Conservation (phyloP, 352 stramenopile genomes). For the Phytophthora podocarpi region DNA sequence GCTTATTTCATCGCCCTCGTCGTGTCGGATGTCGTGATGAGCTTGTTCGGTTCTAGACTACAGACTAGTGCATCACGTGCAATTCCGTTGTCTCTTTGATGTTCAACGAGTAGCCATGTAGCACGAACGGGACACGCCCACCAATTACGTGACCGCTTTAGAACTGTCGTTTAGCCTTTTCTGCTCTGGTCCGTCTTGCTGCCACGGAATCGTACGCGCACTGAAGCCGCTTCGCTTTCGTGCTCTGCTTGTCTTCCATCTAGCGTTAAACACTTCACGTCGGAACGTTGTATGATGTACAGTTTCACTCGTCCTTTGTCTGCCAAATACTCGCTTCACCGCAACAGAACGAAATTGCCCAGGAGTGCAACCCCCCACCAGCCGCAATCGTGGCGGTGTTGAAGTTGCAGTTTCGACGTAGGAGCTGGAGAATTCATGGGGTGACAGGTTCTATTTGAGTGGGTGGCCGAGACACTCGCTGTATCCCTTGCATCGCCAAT, state of each 20-base stretch:
- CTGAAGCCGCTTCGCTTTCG: too few relatives aligned
- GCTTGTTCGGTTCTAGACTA: neutral
- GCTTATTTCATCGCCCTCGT: neutral
- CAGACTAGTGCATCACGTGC: neutral
- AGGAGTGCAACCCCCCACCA: constrained; percentile 22
- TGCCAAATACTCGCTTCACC: constrained; percentile 11
- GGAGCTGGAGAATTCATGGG: neutral
- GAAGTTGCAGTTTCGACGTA: constrained; percentile 4
- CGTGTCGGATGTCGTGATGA: neutral
- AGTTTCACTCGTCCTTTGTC: neutral
- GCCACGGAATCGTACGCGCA: neutral
- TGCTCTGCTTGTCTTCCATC: neutral
- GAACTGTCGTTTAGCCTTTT: neutral
- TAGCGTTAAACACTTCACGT: neutral
- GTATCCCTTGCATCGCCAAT: constrained; percentile 18
- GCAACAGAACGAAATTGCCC: constrained; percentile 22
- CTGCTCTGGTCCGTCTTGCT: constrained; percentile 10
- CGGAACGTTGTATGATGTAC: neutral
- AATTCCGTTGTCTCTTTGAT: neutral
- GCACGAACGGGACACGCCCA: constrained; percentile 18
- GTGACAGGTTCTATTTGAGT: constrained; percentile 6
- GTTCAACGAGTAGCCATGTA: neutral
- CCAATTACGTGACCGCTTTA: neutral
- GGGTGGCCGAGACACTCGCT: constrained; percentile 4
- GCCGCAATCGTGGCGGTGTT: constrained; percentile 10